Base-by-base conservation (phyloP, 306 rosid species). In the Crataegus laevigata region DNA sequence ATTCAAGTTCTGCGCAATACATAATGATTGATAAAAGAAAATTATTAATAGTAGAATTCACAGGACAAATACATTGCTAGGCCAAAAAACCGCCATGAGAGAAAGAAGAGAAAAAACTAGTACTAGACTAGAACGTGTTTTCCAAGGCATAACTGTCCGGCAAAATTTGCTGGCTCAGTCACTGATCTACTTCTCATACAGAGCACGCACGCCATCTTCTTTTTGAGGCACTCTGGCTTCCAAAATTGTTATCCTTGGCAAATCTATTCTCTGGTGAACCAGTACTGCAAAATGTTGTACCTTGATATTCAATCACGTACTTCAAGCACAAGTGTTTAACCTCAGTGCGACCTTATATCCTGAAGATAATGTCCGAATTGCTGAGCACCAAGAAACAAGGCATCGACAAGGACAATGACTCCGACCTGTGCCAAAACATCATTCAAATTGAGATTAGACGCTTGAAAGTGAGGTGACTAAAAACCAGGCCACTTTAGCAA, bases 351-450 rank as follows among this genome's bases (percentile, higher is more conserved):
- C 74, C 88, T 79, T 75, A 91, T 75, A 38, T 91, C 98, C 83
- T 90, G 96, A 79, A 94, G 77, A 79, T 92, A 94, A 60, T 42
- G 90, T 62, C 88, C 80, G 9, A 88, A 50, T 84, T 87, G 93
- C 87, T 88, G 99, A 77, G 89, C 91, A 51, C 96, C 93, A 2
- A 94, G 29, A 79, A 80, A 86, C 77, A 94, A 78, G 42, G 96
- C 97, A 71, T 94, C 99, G 6, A 74, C 93, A 54, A 43, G 67
- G 7, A 94, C 79, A 79, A 94, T 50, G 68, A 94, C 68, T 82
- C 93, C 96, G 64, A 92, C 30, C 99, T 92, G 82, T 24, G 60
- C 77, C 68, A 62, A 51, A 82, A 77, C 78, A 58, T 76, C 24
- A 68, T 68, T 71, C 72, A 72, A 77, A 66, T 50, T 51, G 74